Percentiles rank a stretch among this genome's conserved stretches.
Evolutionary conservation across 2,329 filamentous ascomycete species (phyloP).

Genomic region (Sporothrix variecibatus): DNA sequence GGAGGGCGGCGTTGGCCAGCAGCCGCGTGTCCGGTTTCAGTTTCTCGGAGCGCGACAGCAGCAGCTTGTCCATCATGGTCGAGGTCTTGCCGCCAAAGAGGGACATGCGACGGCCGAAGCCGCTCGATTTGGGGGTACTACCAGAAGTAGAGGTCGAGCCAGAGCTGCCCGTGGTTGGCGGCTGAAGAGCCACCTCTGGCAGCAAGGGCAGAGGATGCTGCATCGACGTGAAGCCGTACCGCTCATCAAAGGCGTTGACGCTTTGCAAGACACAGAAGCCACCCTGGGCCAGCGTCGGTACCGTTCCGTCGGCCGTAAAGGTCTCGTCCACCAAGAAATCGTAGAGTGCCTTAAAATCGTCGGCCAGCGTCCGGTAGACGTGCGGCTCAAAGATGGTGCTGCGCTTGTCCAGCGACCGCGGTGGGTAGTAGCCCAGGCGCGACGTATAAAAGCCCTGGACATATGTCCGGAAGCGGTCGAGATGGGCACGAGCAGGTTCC

Average conservation of each 20-base stretch:
- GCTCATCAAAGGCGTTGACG: conserved; percentile 65
- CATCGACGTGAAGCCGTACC: conserved; percentile 61
- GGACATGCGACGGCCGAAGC: conserved; percentile 39
- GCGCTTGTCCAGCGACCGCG: conserved; percentile 47
- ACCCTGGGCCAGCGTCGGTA: conserved; percentile 58
- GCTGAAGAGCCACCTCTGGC: conserved; percentile 45
- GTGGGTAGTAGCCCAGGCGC: conserved; percentile 73
- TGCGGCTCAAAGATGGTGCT: conserved; percentile 57
- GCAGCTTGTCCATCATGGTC: conserved; percentile 20
- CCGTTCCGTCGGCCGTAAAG: conserved; percentile 52
- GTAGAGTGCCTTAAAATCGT: conserved; percentile 72
- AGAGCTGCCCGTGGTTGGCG: background rate
- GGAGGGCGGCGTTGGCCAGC: conserved; percentile 54
- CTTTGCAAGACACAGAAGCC: conserved; percentile 72
- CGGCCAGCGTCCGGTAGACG: conserved; percentile 62
- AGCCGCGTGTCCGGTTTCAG: conserved; percentile 52
- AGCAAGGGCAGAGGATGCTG: conserved; percentile 67
- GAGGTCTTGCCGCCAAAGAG: conserved; percentile 44
- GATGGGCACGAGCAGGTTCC: conserved; percentile 61
- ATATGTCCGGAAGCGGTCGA: conserved; percentile 72
- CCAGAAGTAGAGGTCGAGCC: background rate
- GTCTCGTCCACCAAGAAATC: conserved; percentile 67
- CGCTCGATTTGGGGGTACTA: background rate
- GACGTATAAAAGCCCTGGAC: conserved; percentile 66
- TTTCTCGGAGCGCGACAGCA: conserved; percentile 38